Evolutionary conservation across 1,139 yeast species (phyloP).

Genomic region (Geotrichum armillariae): DNA sequence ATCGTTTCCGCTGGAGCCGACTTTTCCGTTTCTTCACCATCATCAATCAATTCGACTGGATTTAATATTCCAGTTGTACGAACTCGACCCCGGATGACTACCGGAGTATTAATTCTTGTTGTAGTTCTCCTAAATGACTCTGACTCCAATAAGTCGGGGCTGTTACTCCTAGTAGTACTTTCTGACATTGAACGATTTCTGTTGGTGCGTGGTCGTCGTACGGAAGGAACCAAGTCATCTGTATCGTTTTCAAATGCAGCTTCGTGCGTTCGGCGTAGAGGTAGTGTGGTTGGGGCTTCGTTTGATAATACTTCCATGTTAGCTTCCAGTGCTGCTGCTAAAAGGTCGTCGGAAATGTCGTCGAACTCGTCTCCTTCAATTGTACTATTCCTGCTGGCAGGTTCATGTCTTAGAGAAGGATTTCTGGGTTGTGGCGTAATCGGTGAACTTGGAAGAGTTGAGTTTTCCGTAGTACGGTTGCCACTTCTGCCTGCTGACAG

Average conservation of each 20-base stretch:
- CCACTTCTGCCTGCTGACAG: not conserved
- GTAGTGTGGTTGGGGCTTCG: not conserved
- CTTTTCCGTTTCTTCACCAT: slow-evolving; percentile 4
- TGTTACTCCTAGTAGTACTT: slow-evolving; percentile 1
- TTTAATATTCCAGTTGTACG: too few species aligned
- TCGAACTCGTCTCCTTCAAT: not conserved
- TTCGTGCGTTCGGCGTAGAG: slow-evolving; percentile 3
- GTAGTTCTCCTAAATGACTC: too few species aligned
- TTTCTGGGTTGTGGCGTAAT: not conserved
- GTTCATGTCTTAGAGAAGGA: not conserved
- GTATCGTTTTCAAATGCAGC: slow-evolving; percentile 2
- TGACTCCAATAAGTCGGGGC: too few species aligned
- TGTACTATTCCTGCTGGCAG: not conserved
- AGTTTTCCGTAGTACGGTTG: not conserved
- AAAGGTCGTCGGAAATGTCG: slow-evolving; percentile 4
- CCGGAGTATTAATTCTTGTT: slow-evolving; percentile 1
- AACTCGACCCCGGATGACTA: too few species aligned
- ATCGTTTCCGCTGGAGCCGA: not conserved
- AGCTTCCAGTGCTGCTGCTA: not conserved
- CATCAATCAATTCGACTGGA: slow-evolving; percentile 7
- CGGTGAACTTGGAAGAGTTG: not conserved
- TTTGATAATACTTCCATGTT: not conserved
- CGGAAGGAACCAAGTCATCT: not conserved
- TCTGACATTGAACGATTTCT: not conserved
- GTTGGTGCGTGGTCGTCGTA: not conserved